Evolutionary conservation across 306 rosid genomes (phyloP).

Genomic region (Vigna unguiculata): DNA sequence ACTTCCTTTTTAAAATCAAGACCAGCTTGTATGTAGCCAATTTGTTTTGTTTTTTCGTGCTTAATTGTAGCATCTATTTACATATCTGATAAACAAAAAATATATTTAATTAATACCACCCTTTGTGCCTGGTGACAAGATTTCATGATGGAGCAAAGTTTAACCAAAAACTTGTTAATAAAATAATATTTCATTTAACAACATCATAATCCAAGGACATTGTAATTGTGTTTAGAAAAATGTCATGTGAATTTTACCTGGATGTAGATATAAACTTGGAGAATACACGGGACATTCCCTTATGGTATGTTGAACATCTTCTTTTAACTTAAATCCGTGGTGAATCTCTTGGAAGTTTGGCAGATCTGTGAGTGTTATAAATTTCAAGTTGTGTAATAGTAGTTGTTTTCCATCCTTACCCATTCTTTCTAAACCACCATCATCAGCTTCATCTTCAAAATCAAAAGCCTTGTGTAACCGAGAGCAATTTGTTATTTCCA

Average conservation of each 20-base stretch:
- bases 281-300: background rate
- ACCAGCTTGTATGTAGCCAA: too few relatives aligned
- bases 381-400: background rate
- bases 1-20: too few relatives aligned
- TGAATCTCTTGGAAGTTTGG: background rate
- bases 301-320: background rate
- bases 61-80: too few relatives aligned
- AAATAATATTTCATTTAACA: too few relatives aligned
- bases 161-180: too few relatives aligned
- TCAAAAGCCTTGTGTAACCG: background rate
- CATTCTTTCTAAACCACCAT: background rate
- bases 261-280: background rate
- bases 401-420: background rate
- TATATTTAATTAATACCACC: too few relatives aligned
- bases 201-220: too few relatives aligned
- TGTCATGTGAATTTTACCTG: background rate
- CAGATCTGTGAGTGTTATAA: background rate
- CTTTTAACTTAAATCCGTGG: background rate
- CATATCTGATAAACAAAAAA: too few relatives aligned
- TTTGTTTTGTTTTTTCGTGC: too few relatives aligned
- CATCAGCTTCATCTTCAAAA: background rate
- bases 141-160: too few relatives aligned
- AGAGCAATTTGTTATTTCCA: background rate
- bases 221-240: too few relatives aligned
- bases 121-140: too few relatives aligned